Conservation (phyloP, 2,329 filamentous ascomycete species). For the Stromatinia cepivora region DNA sequence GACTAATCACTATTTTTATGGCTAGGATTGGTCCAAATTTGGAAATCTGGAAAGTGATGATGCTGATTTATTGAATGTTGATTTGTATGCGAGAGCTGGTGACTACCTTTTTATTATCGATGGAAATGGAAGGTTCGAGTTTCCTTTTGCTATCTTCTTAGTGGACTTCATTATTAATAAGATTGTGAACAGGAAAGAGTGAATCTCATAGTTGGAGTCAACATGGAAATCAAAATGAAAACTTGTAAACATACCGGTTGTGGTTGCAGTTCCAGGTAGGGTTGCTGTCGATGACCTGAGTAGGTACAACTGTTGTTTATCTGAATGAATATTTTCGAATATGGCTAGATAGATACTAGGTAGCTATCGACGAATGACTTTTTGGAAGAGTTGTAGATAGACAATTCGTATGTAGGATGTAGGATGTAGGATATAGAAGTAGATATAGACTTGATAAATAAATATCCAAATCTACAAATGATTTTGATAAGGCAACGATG, state of each 20-base stretch:
- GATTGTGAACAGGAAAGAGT: background rate
- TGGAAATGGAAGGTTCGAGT: slow-evolving; percentile 10
- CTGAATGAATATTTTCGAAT: background rate
- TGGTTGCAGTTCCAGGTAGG: background rate
- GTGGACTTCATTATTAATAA: background rate
- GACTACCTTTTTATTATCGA: background rate
- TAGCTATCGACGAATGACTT: background rate
- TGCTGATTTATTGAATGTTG: background rate
- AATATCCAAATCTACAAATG: background rate
- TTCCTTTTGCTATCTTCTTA: background rate
- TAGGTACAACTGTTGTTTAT: background rate
- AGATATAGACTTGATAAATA: background rate
- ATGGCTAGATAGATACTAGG: background rate
- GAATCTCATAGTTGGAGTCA: background rate
- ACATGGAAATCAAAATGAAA: background rate
- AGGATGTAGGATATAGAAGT: background rate
- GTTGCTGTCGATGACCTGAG: background rate
- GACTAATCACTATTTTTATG: background rate
- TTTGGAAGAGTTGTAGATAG: background rate
- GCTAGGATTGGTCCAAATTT: background rate
- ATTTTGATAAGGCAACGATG: background rate
- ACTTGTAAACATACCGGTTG: background rate
- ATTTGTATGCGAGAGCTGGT: background rate
- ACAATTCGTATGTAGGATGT: background rate
- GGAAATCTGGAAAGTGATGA: background rate